Conservation (phyloP, 164 flowering plant species). For the Malania oleifera region DNA sequence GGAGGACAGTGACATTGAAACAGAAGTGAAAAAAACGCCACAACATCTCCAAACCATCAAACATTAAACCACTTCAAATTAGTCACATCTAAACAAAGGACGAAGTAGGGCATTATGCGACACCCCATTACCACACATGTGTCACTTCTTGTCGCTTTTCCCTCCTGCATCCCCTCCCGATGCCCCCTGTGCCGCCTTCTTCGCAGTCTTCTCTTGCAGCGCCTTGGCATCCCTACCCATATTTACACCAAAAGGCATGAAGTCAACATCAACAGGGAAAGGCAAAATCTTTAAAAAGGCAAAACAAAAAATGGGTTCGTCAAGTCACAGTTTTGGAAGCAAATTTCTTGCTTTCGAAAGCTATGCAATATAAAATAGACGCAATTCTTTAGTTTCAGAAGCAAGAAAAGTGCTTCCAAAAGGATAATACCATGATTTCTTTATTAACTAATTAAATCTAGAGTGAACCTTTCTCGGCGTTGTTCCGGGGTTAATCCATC, state of each 20-base stretch:
- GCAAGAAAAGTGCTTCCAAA: background rate
- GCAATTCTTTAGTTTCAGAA: conserved; percentile 15
- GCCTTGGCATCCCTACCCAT: conserved; percentile 73
- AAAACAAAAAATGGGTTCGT: background rate
- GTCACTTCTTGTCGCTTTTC: conserved; percentile 36
- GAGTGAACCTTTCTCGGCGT: conserved; percentile 67
- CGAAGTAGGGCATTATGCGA: no score
- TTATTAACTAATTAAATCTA: background rate
- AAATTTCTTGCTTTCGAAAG: no score
- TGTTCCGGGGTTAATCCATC: conserved; percentile 69
- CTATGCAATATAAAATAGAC: conserved; percentile 16
- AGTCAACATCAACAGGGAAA: background rate
- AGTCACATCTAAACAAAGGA: background rate
- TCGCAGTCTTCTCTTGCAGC: conserved; percentile 75
- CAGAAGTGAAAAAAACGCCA: no score
- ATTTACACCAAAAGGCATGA: background rate
- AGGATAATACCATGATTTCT: background rate
- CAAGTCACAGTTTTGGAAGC: background rate
- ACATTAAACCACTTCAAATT: background rate
- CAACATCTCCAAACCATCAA: background rate
- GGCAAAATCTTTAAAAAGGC: background rate
- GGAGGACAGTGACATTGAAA: no score
- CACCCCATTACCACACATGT: conserved; percentile 3
- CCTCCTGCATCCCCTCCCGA: conserved; percentile 39
- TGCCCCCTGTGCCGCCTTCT: conserved; percentile 52